Evolutionary conservation across 106 monocot genomes (phyloP).

Genomic region (Acorus gramineus): DNA sequence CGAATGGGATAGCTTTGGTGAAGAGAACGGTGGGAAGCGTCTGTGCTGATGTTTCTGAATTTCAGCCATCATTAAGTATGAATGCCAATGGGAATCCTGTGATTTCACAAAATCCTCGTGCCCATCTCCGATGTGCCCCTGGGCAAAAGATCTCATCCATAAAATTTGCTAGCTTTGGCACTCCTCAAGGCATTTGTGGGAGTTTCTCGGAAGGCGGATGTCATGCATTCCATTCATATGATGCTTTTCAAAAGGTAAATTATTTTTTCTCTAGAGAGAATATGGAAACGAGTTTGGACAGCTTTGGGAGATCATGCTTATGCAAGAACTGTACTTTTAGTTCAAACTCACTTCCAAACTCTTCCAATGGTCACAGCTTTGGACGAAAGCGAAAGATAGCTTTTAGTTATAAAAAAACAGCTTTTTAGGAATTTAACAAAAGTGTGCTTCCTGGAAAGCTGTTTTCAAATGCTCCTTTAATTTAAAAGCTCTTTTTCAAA

Average conservation of each 20-base stretch:
- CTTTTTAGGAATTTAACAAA: no score
- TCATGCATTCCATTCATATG: constrained; percentile 82
- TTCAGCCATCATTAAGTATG: constrained; percentile 54
- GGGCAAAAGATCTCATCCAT: constrained; percentile 58
- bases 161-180: constrained; percentile 92
- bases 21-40: constrained; percentile 50
- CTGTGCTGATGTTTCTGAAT: constrained; percentile 18
- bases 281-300: no score
- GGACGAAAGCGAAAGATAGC: no score
- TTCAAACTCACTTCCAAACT: no score
- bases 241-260: constrained; percentile 71
- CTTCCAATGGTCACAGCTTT: no score
- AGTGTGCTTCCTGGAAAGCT: no score
- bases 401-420: no score
- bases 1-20: constrained; percentile 57
- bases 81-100: constrained; percentile 29
- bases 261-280: no score
- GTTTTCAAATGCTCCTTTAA: no score
- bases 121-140: constrained; percentile 53
- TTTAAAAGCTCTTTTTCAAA: no score
- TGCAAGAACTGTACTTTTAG: no score
- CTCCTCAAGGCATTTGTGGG: constrained; percentile 70
- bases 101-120: constrained; percentile 21
- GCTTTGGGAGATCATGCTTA: no score
- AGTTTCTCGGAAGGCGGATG: constrained; percentile 66